phyloP scores from a whole-genome alignment of 1,284 basidiomycete species.

The Polyporus tsugae region DNA sequence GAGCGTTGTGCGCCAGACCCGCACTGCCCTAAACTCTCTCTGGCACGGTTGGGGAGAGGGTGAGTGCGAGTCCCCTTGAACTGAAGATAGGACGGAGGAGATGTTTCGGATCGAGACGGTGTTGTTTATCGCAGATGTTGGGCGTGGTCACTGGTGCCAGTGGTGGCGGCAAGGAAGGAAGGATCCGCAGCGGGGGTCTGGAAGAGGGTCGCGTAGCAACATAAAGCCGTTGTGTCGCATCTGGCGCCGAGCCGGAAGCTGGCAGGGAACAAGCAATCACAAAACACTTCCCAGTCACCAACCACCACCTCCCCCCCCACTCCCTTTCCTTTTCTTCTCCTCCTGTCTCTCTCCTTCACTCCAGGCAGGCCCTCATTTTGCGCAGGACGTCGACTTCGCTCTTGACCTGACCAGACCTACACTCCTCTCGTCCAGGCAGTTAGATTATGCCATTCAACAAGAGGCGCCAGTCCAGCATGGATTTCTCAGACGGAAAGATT shows the following conservation, averaged over 20 bases:
- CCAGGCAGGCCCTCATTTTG: conserved; percentile 59
- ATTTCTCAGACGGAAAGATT: conserved; percentile 73
- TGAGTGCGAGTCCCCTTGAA: background rate
- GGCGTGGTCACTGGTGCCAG: too few relatives aligned
- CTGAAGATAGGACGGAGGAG: background rate
- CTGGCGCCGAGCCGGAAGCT: conserved; percentile 10
- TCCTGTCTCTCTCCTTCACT: conserved; percentile 43
- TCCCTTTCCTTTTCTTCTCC: conserved; percentile 32
- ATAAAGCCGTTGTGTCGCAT: conserved; percentile 8
- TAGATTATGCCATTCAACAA: conserved; percentile 34
- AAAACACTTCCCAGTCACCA: conserved; percentile 26
- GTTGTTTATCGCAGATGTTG: background rate
- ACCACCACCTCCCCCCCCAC: conserved; percentile 28
- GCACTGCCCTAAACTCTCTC: background rate
- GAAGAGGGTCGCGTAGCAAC: conserved; percentile 16
- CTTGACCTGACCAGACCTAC: conserved; percentile 31
- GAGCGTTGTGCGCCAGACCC: background rate
- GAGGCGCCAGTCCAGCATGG: conserved; percentile 69
- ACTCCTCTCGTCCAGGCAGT: conserved; percentile 11
- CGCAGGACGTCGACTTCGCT: conserved; percentile 46
- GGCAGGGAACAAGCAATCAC: conserved; percentile 22
- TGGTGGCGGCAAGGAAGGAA: background rate
- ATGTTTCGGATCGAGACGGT: background rate
- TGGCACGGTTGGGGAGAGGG: background rate
- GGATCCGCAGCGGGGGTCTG: conserved; percentile 4